Conservation (phyloP, 2,329 filamentous ascomycete genomes). For the Sporothrix luriei region DNA sequence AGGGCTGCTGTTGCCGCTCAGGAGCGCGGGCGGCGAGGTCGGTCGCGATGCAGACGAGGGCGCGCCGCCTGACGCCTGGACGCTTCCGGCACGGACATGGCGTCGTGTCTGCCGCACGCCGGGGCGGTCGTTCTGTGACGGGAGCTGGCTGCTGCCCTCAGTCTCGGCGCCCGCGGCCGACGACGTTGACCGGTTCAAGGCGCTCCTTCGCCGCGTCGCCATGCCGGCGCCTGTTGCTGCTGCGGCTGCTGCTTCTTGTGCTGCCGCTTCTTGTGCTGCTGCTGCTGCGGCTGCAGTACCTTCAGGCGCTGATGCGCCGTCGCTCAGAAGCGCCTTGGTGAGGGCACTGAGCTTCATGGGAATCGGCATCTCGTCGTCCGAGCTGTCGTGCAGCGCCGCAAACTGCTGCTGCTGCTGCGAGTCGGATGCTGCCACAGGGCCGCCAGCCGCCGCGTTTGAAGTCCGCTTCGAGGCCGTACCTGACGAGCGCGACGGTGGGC, state of each 20-base stretch:
- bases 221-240: constrained; percentile 49
- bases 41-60: constrained; percentile 42
- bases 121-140: constrained; percentile 30
- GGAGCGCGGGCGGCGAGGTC: constrained; percentile 47
- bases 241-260: constrained; percentile 30
- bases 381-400: constrained; percentile 73
- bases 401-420: constrained; percentile 52
- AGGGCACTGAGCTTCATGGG: constrained; percentile 93
- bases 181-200: constrained; percentile 50
- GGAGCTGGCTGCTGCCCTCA: constrained; percentile 42
- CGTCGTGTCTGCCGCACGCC: constrained; percentile 43
- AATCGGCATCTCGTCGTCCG: constrained; percentile 88
- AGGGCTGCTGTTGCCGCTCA: constrained; percentile 56
- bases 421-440: constrained; percentile 37
- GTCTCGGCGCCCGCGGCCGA: constrained; percentile 50
- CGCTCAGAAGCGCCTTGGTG: constrained; percentile 79
- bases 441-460: constrained; percentile 11
- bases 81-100: constrained; percentile 53
- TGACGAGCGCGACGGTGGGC: constrained; percentile 51
- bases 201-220: constrained; percentile 55
- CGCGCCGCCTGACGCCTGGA: constrained; percentile 43
- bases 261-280: constrained; percentile 38
- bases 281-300: constrained; percentile 36
- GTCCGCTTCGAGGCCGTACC: constrained; percentile 33
- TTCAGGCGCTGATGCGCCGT: constrained; percentile 56